These are phyloP conservation scores for Hamigera avellanea DNA, from an alignment of 495 filamentous ascomycete species.

Conservation along the genomic window DNA sequence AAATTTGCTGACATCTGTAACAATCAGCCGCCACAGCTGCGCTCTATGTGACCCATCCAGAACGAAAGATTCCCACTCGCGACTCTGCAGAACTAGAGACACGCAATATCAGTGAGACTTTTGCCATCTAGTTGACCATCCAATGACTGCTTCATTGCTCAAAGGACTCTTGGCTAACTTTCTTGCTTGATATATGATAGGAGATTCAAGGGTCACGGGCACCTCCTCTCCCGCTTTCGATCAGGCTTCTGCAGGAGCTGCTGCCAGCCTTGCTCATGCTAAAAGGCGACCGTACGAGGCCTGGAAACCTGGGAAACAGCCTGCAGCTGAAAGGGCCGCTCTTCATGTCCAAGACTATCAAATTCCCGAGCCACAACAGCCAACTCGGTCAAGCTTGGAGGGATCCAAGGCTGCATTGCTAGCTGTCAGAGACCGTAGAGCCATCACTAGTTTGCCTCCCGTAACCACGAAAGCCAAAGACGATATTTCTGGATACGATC, in stretches of 20 bases:
- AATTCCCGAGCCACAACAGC: constrained; percentile 39
- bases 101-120: constrained; percentile 15
- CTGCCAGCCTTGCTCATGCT: constrained; percentile 60
- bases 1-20: not conserved
- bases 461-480: too few species aligned
- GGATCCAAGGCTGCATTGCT: constrained; percentile 63
- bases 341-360: constrained; percentile 56
- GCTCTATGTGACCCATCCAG: constrained; percentile 35
- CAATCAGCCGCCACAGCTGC: constrained; percentile 39
- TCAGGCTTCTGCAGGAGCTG: constrained; percentile 59
- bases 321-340: constrained; percentile 58
- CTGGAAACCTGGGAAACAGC: constrained; percentile 48
- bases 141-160: too few species aligned
- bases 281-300: constrained; percentile 47
- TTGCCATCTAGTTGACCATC: too few species aligned
- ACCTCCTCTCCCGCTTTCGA: constrained; percentile 56
- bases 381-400: constrained; percentile 43
- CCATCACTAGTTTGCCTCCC: constrained; percentile 6
- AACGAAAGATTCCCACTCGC: constrained; percentile 25
- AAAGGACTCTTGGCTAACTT: not conserved
- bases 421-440: constrained; percentile 48
- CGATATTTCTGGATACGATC: too few species aligned
- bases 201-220: constrained; percentile 55
- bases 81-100: constrained; percentile 17
- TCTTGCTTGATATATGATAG: constrained; percentile 20